Evolutionary conservation across 345 rosid species (phyloP).

Genomic region (Salix purpurea): DNA sequence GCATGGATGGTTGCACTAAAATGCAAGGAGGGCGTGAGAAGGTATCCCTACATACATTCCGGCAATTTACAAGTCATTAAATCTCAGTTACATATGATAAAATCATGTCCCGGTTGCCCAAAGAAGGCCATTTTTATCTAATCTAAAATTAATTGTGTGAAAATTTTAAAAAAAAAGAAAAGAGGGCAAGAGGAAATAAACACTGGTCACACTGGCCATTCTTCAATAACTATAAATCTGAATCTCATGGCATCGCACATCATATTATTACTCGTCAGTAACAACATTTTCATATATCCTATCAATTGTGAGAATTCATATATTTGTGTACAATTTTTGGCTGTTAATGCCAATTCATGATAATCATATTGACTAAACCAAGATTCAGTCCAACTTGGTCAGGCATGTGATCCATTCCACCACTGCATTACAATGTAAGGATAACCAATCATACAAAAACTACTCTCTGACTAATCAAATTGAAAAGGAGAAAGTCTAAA

Average conservation of each 20-base stretch:
- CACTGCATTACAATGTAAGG: not conserved
- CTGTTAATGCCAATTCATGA: not conserved
- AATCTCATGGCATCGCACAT: too few relatives aligned
- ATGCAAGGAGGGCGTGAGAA: conserved; percentile 84
- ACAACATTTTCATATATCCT: too few relatives aligned
- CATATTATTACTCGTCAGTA: too few relatives aligned
- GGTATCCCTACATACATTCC: conserved; percentile 83
- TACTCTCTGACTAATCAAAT: not conserved
- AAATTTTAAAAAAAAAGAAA: not conserved
- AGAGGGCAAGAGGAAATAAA: not conserved
- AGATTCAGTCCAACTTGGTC: not conserved
- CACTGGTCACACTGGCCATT: not conserved
- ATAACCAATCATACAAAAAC: not conserved
- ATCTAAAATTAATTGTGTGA: not conserved
- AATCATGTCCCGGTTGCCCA: not conserved
- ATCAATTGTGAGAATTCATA: too few relatives aligned
- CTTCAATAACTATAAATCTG: too few relatives aligned
- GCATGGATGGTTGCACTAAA: conserved; percentile 87
- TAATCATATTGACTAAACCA: not conserved
- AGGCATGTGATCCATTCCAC: not conserved
- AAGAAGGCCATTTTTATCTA: not conserved
- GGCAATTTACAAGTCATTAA: conserved; percentile 18
- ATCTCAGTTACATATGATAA: not conserved
- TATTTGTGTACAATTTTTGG: too few relatives aligned
- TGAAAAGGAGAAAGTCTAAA: not conserved